These are phyloP conservation scores for Plasmodium ovale DNA, from an alignment of 169 alveolate genomes.

Conservation along the genomic window DNA sequence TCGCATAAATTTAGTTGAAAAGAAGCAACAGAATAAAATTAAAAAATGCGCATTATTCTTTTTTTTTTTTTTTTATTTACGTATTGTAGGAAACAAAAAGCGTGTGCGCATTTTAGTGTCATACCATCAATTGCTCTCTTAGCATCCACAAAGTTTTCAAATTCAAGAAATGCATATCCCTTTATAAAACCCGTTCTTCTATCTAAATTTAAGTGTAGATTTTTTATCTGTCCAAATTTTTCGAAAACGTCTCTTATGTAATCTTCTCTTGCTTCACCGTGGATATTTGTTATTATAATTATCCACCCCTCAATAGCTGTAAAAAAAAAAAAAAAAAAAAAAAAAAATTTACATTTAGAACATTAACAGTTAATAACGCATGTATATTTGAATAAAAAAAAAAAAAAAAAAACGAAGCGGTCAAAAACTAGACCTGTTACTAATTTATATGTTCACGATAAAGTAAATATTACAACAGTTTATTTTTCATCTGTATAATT, in stretches of 20 bases:
- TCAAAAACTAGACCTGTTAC: background rate
- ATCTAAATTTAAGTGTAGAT: slow-evolving; percentile 93
- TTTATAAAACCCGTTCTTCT: slow-evolving; percentile 94
- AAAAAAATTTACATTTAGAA: no score
- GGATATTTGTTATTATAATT: slow-evolving; percentile 90
- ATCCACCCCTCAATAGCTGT: slow-evolving; percentile 94
- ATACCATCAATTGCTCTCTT: slow-evolving; percentile 87
- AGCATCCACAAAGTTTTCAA: slow-evolving; percentile 87
- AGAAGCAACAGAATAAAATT: no score
- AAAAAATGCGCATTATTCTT: no score
- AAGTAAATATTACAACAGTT: background rate
- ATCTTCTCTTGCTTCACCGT: slow-evolving; percentile 95
- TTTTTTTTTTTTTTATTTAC: background rate
- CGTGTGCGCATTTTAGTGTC: slow-evolving; percentile 7
- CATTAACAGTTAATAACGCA: no score
- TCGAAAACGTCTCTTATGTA: slow-evolving; percentile 92
- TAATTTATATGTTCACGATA: background rate
- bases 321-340: background rate
- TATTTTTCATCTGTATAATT: background rate
- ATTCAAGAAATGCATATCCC: slow-evolving; percentile 94
- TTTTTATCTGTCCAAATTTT: slow-evolving; percentile 91
- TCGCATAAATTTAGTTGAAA: no score
- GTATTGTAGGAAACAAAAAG: background rate
- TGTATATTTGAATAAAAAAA: slow-evolving; percentile 42
- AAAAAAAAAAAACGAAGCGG: background rate